Conservation (phyloP, 805 yeast species). For the Ascoidea asiatica region DNA sequence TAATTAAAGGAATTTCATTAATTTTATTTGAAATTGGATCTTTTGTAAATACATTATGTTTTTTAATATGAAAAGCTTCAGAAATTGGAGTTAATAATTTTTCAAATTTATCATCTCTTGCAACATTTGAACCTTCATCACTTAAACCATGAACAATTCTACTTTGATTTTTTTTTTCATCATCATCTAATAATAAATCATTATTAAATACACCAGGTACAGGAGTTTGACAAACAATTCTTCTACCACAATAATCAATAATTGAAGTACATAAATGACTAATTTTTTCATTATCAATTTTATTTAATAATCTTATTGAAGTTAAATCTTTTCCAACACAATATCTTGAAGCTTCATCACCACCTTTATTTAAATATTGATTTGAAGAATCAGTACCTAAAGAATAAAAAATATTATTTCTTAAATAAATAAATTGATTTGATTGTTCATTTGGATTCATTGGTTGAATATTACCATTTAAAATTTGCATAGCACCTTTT, state of each 20-base stretch:
- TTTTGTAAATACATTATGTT: slow-evolving; percentile 42
- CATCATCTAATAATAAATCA: slow-evolving; percentile 22
- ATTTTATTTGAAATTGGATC: slow-evolving; percentile 22
- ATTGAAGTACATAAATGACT: slow-evolving; percentile 70
- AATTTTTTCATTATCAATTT: slow-evolving; percentile 47
- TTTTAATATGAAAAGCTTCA: slow-evolving; percentile 65
- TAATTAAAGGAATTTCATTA: slow-evolving; percentile 29
- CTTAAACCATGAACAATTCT: slow-evolving; percentile 66
- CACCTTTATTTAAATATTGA: slow-evolving; percentile 53
- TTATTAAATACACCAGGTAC: slow-evolving; percentile 75
- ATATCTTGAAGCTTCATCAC: slow-evolving; percentile 75
- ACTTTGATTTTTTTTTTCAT: slow-evolving; percentile 23
- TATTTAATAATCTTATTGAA: slow-evolving; percentile 56
- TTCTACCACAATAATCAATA: slow-evolving; percentile 80
- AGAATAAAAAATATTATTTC: slow-evolving; percentile 81
- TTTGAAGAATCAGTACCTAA: slow-evolving; percentile 61
- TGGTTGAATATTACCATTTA: slow-evolving; percentile 61
- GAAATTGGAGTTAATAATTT: slow-evolving; percentile 46
- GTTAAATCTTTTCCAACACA: slow-evolving; percentile 68
- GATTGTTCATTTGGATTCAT: slow-evolving; percentile 67
- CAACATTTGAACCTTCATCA: slow-evolving; percentile 40
- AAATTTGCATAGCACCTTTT: slow-evolving; percentile 65
- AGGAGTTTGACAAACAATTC: slow-evolving; percentile 87
- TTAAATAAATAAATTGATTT: slow-evolving; percentile 52
- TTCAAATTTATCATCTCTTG: slow-evolving; percentile 38